Percentiles rank a stretch among this genome's conserved stretches.
These are phyloP conservation scores for Lachnellula occidentalis DNA, from an alignment of 2,329 filamentous ascomycete genomes.

Conservation along the genomic window DNA sequence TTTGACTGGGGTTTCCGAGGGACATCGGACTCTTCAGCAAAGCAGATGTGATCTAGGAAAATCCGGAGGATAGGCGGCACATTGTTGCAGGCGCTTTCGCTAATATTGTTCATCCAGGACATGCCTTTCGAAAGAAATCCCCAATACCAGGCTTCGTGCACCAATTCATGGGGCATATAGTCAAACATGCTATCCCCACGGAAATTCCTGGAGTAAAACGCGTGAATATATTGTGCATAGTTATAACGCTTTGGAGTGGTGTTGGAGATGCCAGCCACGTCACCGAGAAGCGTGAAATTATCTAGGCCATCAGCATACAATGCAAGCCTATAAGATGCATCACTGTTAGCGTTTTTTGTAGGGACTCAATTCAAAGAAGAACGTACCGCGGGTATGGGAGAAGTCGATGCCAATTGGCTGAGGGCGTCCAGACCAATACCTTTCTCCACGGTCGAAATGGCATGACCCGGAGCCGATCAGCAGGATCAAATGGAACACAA, in stretches of 20 bases:
- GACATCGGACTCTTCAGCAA: not conserved
- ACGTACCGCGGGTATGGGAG: slow-evolving; percentile 1
- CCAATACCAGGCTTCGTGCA: not conserved
- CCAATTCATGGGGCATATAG: not conserved
- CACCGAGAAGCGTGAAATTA: slow-evolving; percentile 7
- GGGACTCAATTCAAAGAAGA: not conserved
- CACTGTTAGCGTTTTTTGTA: not conserved
- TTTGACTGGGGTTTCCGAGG: slow-evolving; percentile 2
- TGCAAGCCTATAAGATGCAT: slow-evolving; percentile 2
- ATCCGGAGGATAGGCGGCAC: not conserved
- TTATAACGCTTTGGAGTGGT: not conserved
- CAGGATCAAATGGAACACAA: not conserved
- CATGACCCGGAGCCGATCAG: not conserved
- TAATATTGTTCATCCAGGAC: not conserved
- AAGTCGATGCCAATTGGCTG: slow-evolving; percentile 16
- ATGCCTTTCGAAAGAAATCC: not conserved
- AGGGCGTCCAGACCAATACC: slow-evolving; percentile 12
- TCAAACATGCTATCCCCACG: not conserved
- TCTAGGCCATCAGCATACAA: slow-evolving; percentile 8
- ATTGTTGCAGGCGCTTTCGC: not conserved
- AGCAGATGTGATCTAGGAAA: not conserved
- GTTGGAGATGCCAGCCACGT: not conserved
- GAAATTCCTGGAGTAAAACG: not conserved
- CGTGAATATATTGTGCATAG: slow-evolving; percentile 5
- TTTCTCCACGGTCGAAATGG: slow-evolving; percentile 1